Percentiles rank a stretch among this genome's conserved stretches.
Conservation (phyloP, 257 asterid species). For the Voacanga thouarsii region DNA sequence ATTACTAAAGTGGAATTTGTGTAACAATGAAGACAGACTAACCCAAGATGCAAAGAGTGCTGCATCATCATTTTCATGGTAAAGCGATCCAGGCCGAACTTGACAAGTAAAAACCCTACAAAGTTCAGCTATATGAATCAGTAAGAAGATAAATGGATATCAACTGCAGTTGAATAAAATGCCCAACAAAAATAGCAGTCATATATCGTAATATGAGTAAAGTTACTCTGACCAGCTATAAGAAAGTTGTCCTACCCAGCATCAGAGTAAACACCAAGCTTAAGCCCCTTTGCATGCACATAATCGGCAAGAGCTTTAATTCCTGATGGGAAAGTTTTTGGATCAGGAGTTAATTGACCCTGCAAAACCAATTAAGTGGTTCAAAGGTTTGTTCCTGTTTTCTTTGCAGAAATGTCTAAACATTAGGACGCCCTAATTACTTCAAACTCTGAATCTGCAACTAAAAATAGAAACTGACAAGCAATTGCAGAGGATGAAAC, state of each 20-base stretch:
- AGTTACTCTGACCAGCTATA: conserved; percentile 17
- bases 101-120: conserved; percentile 78
- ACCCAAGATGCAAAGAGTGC: conserved; percentile 89
- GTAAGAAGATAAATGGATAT: conserved; percentile 18
- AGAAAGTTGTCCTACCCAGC: conserved; percentile 71
- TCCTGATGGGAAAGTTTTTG: conserved; percentile 79
- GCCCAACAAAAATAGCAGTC: conserved; percentile 6
- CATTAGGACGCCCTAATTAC: background rate
- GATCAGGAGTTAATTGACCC: conserved; percentile 70
- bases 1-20: background rate
- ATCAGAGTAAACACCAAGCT: conserved; percentile 94
- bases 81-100: conserved; percentile 88
- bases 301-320: conserved; percentile 85
- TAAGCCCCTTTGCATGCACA: conserved; percentile 85
- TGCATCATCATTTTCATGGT: conserved; percentile 84
- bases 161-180: background rate
- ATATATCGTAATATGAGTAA: background rate
- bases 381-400: background rate
- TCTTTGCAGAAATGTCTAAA: background rate
- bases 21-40: conserved; percentile 32
- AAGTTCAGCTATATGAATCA: conserved; percentile 20
- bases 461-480: background rate
- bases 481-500: background rate
- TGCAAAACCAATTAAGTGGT: conserved; percentile 30
- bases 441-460: background rate